These are phyloP conservation scores for Aspergillus jensenii DNA, from an alignment of 2,329 filamentous ascomycete species.

Conservation along the genomic window DNA sequence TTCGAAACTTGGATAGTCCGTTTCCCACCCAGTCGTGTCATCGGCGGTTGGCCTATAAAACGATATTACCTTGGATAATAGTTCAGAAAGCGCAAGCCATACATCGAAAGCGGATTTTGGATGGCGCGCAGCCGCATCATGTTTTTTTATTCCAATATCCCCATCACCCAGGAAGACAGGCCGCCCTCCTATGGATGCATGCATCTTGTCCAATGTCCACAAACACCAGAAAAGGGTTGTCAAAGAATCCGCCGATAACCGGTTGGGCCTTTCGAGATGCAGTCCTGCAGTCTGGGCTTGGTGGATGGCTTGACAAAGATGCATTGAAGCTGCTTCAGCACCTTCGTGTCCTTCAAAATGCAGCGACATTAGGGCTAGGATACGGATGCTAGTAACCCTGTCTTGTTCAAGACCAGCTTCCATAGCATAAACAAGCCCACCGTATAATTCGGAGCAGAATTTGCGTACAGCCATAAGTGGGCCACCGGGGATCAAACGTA, in stretches of 20 bases:
- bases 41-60: constrained; percentile 40
- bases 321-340: constrained; percentile 40
- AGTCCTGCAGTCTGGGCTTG: constrained; percentile 41
- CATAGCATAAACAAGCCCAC: constrained; percentile 37
- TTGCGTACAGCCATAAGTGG: constrained; percentile 33
- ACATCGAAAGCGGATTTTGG: constrained; percentile 32
- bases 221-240: constrained; percentile 40
- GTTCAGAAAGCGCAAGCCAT: constrained; percentile 39
- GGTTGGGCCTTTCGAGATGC: constrained; percentile 39
- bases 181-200: constrained; percentile 41
- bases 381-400: constrained; percentile 37
- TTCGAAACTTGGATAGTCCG: constrained; percentile 38
- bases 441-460: constrained; percentile 41
- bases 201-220: constrained; percentile 44
- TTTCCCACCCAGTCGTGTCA: constrained; percentile 38
- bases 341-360: constrained; percentile 43
- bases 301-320: constrained; percentile 42
- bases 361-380: constrained; percentile 41
- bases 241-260: constrained; percentile 28
- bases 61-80: constrained; percentile 40
- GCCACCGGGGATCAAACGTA: constrained; percentile 32
- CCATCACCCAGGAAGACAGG: constrained; percentile 41
- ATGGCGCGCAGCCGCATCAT: constrained; percentile 15
- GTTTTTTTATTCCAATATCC: constrained; percentile 39
- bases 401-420: constrained; percentile 38